A percentile compares a stretch with the other conserved stretches of the same genome.
These are phyloP conservation scores for Nitzschia sp. DNA, from an alignment of 108 stramenopile genomes.

Conservation along the genomic window DNA sequence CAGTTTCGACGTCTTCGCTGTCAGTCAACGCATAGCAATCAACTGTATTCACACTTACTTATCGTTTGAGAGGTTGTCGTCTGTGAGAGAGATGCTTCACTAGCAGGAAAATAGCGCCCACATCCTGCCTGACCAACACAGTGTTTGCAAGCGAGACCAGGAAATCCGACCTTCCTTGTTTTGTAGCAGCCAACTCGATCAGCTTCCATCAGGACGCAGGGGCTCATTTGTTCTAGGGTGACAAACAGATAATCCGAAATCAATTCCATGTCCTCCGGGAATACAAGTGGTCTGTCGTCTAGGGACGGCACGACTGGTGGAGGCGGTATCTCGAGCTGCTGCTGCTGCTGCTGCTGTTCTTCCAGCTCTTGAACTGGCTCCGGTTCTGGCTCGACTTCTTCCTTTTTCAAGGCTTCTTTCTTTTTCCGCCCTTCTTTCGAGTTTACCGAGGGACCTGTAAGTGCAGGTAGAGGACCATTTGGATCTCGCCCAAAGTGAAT, in stretches of 20 bases:
- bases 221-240: constrained; percentile 85
- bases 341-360: neutral
- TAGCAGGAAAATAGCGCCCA: constrained; percentile 86
- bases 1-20: too few relatives aligned
- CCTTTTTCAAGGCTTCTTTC: constrained; percentile 36
- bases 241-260: constrained; percentile 83
- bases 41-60: too few relatives aligned
- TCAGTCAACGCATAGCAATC: too few relatives aligned
- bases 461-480: constrained; percentile 62
- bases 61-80: constrained; percentile 88
- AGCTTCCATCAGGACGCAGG: constrained; percentile 70
- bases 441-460: constrained; percentile 50
- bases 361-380: constrained; percentile 1
- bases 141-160: constrained; percentile 83
- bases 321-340: neutral
- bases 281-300: constrained; percentile 63
- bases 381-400: constrained; percentile 24
- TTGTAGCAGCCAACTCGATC: constrained; percentile 76
- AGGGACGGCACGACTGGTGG: constrained; percentile 37
- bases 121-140: constrained; percentile 87
- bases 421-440: constrained; percentile 49
- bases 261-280: constrained; percentile 60
- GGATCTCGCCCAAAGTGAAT: constrained; percentile 85
- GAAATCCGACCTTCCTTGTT: constrained; percentile 75
- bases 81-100: constrained; percentile 85